Conservation (phyloP, 2,329 filamentous ascomycete genomes). For the Paraphaeosphaeria sporulosa region DNA sequence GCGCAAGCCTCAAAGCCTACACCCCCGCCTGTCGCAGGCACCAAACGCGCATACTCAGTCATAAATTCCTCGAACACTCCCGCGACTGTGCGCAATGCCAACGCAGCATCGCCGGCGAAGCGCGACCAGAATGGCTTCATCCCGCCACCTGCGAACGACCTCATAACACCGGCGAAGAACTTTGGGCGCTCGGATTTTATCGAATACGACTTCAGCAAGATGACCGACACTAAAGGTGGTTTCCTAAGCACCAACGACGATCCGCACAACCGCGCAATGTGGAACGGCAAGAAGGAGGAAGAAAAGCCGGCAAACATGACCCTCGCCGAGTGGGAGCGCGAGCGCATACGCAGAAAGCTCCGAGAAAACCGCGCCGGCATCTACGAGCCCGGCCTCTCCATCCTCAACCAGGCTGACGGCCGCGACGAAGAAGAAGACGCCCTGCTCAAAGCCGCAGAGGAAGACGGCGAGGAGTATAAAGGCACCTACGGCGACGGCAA, state of each 20-base stretch:
- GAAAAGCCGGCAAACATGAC: constrained; percentile 88
- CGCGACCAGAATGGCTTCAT: constrained; percentile 47
- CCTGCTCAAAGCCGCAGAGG: constrained; percentile 48
- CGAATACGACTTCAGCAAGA: constrained; percentile 97
- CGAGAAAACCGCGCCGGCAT: constrained; percentile 78
- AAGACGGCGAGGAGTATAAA: constrained; percentile 37
- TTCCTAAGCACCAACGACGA: constrained; percentile 93
- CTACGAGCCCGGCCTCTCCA: constrained; percentile 88
- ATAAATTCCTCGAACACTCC: constrained; percentile 64
- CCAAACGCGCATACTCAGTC: constrained; percentile 75
- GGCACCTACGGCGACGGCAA: constrained; percentile 45
- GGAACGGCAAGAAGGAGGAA: constrained; percentile 55
- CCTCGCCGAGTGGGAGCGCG: constrained; percentile 86
- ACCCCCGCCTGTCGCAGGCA: constrained; percentile 56
- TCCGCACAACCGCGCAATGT: constrained; percentile 81
- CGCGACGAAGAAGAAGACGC: constrained; percentile 41
- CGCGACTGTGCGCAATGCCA: constrained; percentile 67
- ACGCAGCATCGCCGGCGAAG: constrained; percentile 61
- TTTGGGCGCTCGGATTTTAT: constrained; percentile 83
- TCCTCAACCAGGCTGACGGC: constrained; percentile 62
- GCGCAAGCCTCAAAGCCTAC: constrained; percentile 31
- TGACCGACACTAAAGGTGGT: constrained; percentile 97
- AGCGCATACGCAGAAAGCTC: constrained; percentile 77
- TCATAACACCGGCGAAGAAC: constrained; percentile 79
- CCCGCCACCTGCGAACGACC: constrained; percentile 52